Evolutionary conservation across 371 early-diverging fungal genomes (phyloP).

Genomic region (Nematocida sp.): DNA sequence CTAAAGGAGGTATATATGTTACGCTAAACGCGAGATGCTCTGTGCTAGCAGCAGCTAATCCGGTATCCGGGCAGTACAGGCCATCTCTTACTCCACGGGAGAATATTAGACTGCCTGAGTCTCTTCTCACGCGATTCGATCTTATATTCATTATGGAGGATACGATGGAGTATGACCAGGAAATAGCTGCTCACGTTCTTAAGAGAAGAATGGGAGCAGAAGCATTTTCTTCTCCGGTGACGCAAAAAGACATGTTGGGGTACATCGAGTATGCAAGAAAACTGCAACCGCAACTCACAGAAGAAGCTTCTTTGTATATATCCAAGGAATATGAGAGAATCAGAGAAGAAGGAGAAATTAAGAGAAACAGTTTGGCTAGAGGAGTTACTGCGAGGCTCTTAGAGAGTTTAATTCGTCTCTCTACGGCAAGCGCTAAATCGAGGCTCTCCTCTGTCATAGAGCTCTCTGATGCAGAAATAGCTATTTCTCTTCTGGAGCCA

Average conservation of each 20-base stretch:
- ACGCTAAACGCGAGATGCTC: slow-evolving; percentile 93
- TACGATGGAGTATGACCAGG: slow-evolving; percentile 70
- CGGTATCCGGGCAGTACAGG: slow-evolving; percentile 75
- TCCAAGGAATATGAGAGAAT: slow-evolving; percentile 58
- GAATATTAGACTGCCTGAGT: slow-evolving; percentile 68
- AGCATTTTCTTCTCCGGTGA: slow-evolving; percentile 47
- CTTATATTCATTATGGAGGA: slow-evolving; percentile 90
- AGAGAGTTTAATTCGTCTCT: slow-evolving; percentile 92
- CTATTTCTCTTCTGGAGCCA: slow-evolving; percentile 57
- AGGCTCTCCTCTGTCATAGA: slow-evolving; percentile 73
- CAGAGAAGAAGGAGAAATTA: slow-evolving; percentile 61
- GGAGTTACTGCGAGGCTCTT: slow-evolving; percentile 88
- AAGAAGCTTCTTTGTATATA: slow-evolving; percentile 59
- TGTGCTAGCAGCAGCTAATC: slow-evolving; percentile 97
- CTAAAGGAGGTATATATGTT: slow-evolving; percentile 94
- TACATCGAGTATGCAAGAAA: slow-evolving; percentile 69
- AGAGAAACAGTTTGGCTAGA: slow-evolving; percentile 68
- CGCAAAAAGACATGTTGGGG: slow-evolving; percentile 11
- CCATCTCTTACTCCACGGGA: slow-evolving; percentile 59
- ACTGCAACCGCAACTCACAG: slow-evolving; percentile 57
- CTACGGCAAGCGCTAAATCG: slow-evolving; percentile 94
- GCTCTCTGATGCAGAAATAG: slow-evolving; percentile 58
- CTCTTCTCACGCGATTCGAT: slow-evolving; percentile 68
- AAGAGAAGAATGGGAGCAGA: slow-evolving; percentile 57
- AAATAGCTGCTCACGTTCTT: slow-evolving; percentile 65